Conservation (phyloP, 2,329 filamentous ascomycete species). For the Rasamsonia emersonii region DNA sequence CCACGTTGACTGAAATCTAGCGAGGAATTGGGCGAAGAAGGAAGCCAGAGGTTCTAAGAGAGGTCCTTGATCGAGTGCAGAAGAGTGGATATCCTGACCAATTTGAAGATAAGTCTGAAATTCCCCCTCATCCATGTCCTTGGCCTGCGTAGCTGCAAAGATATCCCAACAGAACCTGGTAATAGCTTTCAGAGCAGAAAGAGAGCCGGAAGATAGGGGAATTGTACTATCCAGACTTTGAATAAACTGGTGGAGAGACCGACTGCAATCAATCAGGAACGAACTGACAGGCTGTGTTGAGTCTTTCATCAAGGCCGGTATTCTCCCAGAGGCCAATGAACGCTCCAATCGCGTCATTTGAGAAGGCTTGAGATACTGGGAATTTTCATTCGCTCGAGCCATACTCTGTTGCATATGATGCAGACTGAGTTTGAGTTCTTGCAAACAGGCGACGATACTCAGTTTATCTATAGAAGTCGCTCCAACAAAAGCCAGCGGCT, state of each 20-base stretch:
- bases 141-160: constrained; percentile 31
- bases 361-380: constrained; percentile 29
- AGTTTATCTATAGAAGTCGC: constrained; percentile 13
- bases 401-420: constrained; percentile 27
- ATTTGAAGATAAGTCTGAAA: constrained; percentile 47
- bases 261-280: constrained; percentile 31
- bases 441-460: constrained; percentile 23
- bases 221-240: constrained; percentile 19
- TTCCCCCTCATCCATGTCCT: constrained; percentile 42
- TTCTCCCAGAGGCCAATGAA: constrained; percentile 32
- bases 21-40: constrained; percentile 26
- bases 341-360: constrained; percentile 34
- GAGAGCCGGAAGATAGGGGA: constrained; percentile 16
- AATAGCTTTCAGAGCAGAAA: constrained; percentile 22
- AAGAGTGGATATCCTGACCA: constrained; percentile 27
- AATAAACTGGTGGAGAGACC: constrained; percentile 26
- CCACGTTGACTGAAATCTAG: constrained; percentile 60
- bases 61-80: constrained; percentile 18
- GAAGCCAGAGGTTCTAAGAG: constrained; percentile 19
- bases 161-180: constrained; percentile 43
- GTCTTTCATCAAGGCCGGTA: constrained; percentile 33
- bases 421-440: constrained; percentile 29
- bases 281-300: constrained; percentile 30
- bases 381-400: constrained; percentile 22
- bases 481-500: constrained; percentile 28